Conservation (phyloP, 192 early-diverging fungal species). For the Obelidium mucronatum region DNA sequence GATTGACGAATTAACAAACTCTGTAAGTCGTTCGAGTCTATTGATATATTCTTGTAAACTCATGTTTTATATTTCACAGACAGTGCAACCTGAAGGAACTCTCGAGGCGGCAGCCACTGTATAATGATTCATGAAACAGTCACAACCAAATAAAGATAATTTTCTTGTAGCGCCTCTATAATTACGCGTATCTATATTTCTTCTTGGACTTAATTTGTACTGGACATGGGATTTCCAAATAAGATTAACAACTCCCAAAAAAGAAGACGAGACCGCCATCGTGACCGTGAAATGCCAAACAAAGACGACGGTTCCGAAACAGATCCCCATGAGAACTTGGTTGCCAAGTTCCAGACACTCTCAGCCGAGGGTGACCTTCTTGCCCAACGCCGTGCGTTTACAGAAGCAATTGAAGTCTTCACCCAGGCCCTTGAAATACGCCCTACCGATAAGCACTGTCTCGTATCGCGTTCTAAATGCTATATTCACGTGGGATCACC, state of each 20-base stretch:
- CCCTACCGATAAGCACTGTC: slow-evolving; percentile 63
- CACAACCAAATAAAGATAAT: too few species aligned
- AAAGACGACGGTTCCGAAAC: neutral
- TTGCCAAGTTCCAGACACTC: slow-evolving; percentile 61
- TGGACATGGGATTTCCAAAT: too few species aligned
- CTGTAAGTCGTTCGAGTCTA: too few species aligned
- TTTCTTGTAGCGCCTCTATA: too few species aligned
- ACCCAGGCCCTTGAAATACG: slow-evolving; percentile 57
- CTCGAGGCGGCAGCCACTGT: too few species aligned
- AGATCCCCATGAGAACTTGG: slow-evolving; percentile 40
- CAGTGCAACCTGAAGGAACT: too few species aligned
- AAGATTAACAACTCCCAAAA: neutral
- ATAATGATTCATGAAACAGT: too few species aligned
- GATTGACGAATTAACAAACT: slow-evolving; percentile 54
- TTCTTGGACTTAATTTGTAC: too few species aligned
- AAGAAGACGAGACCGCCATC: too few species aligned
- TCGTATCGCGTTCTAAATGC: slow-evolving; percentile 64
- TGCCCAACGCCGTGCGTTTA: slow-evolving; percentile 53
- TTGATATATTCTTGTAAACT: too few species aligned
- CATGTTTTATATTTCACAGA: too few species aligned
- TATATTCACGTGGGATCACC: slow-evolving; percentile 60
- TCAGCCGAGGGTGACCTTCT: slow-evolving; percentile 63
- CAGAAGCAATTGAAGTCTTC: slow-evolving; percentile 56
- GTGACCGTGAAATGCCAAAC: slow-evolving; percentile 11
- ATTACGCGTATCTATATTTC: too few species aligned